Evolutionary conservation across 2,329 filamentous ascomycete genomes (phyloP), one percentile per base, ranked within the genome.

Genomic region (Plenodomus tracheiphilus): DNA sequence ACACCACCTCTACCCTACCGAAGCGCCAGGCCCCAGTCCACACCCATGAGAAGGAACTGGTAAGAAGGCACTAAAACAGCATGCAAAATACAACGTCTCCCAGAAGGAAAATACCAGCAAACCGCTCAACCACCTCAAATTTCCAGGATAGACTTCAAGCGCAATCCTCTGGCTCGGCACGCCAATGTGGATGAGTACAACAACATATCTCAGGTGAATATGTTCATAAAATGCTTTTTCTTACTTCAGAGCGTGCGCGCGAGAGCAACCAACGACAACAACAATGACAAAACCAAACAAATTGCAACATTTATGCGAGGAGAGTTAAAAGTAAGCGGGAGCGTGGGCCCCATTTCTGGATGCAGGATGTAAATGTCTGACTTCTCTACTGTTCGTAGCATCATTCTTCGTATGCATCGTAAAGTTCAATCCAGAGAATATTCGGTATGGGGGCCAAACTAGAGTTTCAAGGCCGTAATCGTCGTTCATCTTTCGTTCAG

Each of bases 361-460:
- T 69, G 60, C 69, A 65, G 58, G 59, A 60, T 69, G 60, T 69
- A 65, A 41, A 30, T 53, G 56, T 32, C 6, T 32, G 9, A 32
- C 28, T 7, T 70, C 63, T 72, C 69, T 72, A 72, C 68, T 59
- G 61, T 70, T 70, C 68, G 66, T 71, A 64, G 68, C 67, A 66
- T 71, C 68, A 69, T 71, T 70, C 68, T 65, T 71, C 68, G 66
- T 71, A 71, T 68, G 61, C 68, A 65, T 71, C 68, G 62, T 68
- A 65, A 67, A 60, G 58, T 39, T 68, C 62, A 62, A 65, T 69
- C 65, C 65, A 58, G 59, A 52, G 39, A 51, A 32, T 32, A 32
- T 32, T 32, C 28, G 28, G 43, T 44, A 58, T 56, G 42, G 49
- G 53, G 61, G 61, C 62, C 62, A 60, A 54, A 47, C 51, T 51